These are phyloP conservation scores for Pichia sp. DNA, from an alignment of 1,139 yeast species.

Conservation along the genomic window DNA sequence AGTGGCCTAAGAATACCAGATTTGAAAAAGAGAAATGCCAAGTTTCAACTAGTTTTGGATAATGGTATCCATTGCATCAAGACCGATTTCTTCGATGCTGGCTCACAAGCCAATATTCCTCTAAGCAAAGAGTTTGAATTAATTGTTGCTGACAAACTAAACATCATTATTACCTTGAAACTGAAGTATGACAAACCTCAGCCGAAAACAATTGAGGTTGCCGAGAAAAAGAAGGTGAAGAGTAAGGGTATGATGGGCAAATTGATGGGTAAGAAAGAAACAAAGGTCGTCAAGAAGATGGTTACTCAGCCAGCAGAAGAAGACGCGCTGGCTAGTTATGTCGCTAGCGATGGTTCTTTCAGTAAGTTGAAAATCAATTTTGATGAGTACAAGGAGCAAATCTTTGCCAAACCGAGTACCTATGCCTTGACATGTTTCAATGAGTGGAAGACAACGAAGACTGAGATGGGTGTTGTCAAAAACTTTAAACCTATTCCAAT, in stretches of 20 bases:
- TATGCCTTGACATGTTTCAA: slow-evolving; percentile 64
- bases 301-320: slow-evolving; percentile 44
- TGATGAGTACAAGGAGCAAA: slow-evolving; percentile 50
- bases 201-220: slow-evolving; percentile 53
- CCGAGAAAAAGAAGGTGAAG: slow-evolving; percentile 48
- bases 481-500: slow-evolving; percentile 54
- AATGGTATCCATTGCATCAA: slow-evolving; percentile 85
- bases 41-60: slow-evolving; percentile 70
- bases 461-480: slow-evolving; percentile 32
- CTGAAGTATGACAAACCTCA: slow-evolving; percentile 53
- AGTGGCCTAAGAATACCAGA: slow-evolving; percentile 57
- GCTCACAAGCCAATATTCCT: slow-evolving; percentile 32
- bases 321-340: slow-evolving; percentile 54
- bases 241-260: slow-evolving; percentile 44
- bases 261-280: slow-evolving; percentile 46
- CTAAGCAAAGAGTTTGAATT: slow-evolving; percentile 84
- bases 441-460: slow-evolving; percentile 63
- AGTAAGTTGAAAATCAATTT: slow-evolving; percentile 70
- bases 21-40: slow-evolving; percentile 51
- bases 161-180: slow-evolving; percentile 72
- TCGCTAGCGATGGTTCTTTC: slow-evolving; percentile 86
- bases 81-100: slow-evolving; percentile 57
- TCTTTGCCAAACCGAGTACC: slow-evolving; percentile 49
- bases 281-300: slow-evolving; percentile 40
- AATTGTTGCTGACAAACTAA: slow-evolving; percentile 60